These are phyloP conservation scores for Pleomassaria siparia DNA, from an alignment of 2,329 filamentous ascomycete genomes.

Conservation along the genomic window DNA sequence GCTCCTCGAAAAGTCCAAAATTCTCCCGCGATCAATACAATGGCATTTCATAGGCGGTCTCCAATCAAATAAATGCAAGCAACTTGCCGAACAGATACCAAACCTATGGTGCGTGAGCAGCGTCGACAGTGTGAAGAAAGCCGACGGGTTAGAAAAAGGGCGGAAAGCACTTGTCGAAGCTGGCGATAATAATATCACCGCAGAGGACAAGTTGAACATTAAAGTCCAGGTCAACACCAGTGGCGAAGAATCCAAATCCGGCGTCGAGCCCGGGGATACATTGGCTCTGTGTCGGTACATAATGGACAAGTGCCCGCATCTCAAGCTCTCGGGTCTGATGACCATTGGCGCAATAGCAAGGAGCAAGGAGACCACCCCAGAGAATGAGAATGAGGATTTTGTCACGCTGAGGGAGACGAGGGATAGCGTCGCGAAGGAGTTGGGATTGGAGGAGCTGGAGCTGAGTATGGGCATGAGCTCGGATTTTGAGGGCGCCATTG, in stretches of 20 bases:
- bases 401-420: constrained; percentile 66
- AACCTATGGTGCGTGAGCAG: constrained; percentile 92
- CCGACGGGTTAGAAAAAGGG: constrained; percentile 74
- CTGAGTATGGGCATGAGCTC: constrained; percentile 99
- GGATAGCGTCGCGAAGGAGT: constrained; percentile 66
- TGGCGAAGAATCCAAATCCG: constrained; percentile 82
- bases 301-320: constrained; percentile 67
- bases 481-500: constrained; percentile 88
- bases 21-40: constrained; percentile 74
- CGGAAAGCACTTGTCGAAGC: constrained; percentile 56
- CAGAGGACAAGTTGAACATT: constrained; percentile 59
- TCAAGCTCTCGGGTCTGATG: constrained; percentile 84
- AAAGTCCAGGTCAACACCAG: constrained; percentile 97
- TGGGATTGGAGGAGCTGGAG: constrained; percentile 68
- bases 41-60: constrained; percentile 98
- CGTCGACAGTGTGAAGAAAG: constrained; percentile 87
- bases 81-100: constrained; percentile 76
- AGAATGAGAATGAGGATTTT: constrained; percentile 93
- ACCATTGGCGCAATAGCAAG: constrained; percentile 94
- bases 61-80: constrained; percentile 91
- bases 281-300: constrained; percentile 71
- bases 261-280: constrained; percentile 68
- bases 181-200: constrained; percentile 36
- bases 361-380: constrained; percentile 68
- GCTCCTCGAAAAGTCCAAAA: constrained; percentile 77